Percentiles rank a stretch among this genome's conserved stretches.
Conservation (phyloP, 805 yeast species). For the Lachancea nothofagi region DNA sequence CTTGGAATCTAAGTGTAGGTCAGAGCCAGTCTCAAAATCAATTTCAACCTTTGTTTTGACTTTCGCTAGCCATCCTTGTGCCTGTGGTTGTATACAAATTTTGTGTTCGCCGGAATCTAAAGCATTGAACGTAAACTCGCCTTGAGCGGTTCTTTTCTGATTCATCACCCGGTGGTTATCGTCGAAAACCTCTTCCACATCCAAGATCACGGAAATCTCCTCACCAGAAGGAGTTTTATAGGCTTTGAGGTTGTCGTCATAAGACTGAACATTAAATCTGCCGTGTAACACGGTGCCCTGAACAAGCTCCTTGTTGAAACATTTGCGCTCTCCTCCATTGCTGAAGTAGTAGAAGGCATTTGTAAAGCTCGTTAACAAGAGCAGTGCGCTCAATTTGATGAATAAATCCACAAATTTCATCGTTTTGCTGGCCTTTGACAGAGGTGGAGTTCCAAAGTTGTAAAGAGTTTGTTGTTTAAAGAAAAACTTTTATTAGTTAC, state of each 20-base stretch:
- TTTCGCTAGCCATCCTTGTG: conserved; percentile 58
- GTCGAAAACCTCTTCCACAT: conserved; percentile 64
- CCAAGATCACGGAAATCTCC: conserved; percentile 37
- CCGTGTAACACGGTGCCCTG: conserved; percentile 47
- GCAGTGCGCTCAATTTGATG: conserved; percentile 16
- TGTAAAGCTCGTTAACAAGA: conserved; percentile 24
- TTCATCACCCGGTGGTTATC: conserved; percentile 70
- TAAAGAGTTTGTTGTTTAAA: no score
- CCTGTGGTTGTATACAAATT: conserved; percentile 55
- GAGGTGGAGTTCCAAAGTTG: no score
- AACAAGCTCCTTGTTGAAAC: conserved; percentile 52
- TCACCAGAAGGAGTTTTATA: conserved; percentile 35
- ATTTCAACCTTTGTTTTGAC: conserved; percentile 52
- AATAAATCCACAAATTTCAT: conserved; percentile 8
- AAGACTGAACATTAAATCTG: conserved; percentile 43
- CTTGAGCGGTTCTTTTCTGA: conserved; percentile 58
- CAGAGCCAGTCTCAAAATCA: conserved; percentile 64
- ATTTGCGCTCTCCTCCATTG: conserved; percentile 46
- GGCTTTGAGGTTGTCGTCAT: conserved; percentile 33
- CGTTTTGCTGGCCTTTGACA: no score
- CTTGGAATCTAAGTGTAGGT: conserved; percentile 61
- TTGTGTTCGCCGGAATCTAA: conserved; percentile 74
- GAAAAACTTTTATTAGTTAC: conserved; percentile 7
- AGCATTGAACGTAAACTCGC: conserved; percentile 71
- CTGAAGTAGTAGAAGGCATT: conserved; percentile 46